These are phyloP conservation scores for Yamadazyma friedrichii DNA, from an alignment of 1,139 yeast genomes.

Conservation along the genomic window DNA sequence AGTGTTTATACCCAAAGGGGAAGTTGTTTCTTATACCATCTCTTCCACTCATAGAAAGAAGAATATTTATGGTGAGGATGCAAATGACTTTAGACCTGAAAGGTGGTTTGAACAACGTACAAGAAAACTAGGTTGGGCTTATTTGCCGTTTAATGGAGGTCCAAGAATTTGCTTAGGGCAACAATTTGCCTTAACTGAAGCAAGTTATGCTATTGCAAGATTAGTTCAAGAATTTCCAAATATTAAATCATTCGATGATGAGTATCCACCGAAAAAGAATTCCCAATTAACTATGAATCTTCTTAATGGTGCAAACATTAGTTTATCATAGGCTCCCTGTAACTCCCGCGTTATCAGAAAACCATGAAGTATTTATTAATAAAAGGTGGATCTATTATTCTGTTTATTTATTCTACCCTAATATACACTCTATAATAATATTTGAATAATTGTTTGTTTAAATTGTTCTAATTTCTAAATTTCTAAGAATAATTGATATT, in stretches of 20 bases:
- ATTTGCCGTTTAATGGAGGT: slow-evolving; percentile 59
- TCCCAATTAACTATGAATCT: slow-evolving; percentile 33
- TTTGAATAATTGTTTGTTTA: too few relatives aligned
- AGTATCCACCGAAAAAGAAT: slow-evolving; percentile 31
- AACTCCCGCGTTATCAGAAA: too few relatives aligned
- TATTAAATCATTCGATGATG: slow-evolving; percentile 16
- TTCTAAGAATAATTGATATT: slow-evolving; percentile 2
- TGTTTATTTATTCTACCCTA: too few relatives aligned
- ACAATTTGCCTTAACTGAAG: slow-evolving; percentile 59
- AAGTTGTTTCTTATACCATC: slow-evolving; percentile 36
- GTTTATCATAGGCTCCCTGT: background rate
- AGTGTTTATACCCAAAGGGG: slow-evolving; percentile 42
- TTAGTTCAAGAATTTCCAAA: slow-evolving; percentile 32
- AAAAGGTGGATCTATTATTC: background rate
- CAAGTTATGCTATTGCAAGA: slow-evolving; percentile 45
- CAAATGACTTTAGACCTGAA: slow-evolving; percentile 45
- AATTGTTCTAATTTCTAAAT: too few relatives aligned
- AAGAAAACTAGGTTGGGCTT: slow-evolving; percentile 48
- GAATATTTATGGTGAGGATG: slow-evolving; percentile 46
- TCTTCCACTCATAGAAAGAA: slow-evolving; percentile 41
- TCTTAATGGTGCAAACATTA: slow-evolving; percentile 21
- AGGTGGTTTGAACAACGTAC: slow-evolving; percentile 43
- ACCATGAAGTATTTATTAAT: background rate
- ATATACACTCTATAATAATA: too few relatives aligned
- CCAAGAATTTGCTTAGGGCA: slow-evolving; percentile 62